Evolutionary conservation across 768 basidiomycete species (phyloP).

Genomic region (Termitomyces sp.): DNA sequence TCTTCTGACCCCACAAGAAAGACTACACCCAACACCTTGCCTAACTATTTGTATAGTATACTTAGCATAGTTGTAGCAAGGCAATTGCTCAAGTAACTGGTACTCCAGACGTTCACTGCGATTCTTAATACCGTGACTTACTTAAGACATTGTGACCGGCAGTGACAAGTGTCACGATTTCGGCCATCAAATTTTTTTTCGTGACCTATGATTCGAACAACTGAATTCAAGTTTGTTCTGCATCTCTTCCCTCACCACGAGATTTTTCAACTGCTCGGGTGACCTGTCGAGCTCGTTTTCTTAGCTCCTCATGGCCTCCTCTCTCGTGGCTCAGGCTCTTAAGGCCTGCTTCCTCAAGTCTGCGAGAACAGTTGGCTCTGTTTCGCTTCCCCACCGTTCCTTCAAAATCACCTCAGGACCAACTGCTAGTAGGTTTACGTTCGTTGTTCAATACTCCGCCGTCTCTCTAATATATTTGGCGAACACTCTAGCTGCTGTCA

Average conservation of each 20-base stretch:
- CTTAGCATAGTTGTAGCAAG: too few relatives aligned
- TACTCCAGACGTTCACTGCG: too few relatives aligned
- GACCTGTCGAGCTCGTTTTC: constrained; percentile 9
- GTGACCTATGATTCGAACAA: too few relatives aligned
- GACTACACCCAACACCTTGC: too few relatives aligned
- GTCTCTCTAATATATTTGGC: not conserved
- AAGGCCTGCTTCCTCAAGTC: constrained; percentile 18
- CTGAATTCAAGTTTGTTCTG: not conserved
- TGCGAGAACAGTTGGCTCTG: constrained; percentile 22
- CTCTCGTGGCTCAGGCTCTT: constrained; percentile 19
- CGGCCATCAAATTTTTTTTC: constrained; percentile 13
- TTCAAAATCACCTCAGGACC: constrained; percentile 18
- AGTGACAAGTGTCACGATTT: not conserved
- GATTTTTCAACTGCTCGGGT: not conserved
- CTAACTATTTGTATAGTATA: too few relatives aligned
- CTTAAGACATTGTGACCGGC: not conserved
- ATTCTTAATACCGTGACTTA: too few relatives aligned
- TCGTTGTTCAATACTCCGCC: not conserved
- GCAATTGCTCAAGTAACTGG: too few relatives aligned
- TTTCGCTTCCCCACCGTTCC: constrained; percentile 22
- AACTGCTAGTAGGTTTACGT: constrained; percentile 16
- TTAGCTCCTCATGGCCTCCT: constrained; percentile 24
- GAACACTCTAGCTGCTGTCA: not conserved
- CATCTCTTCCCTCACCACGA: not conserved
- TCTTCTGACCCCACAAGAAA: too few relatives aligned